A percentile compares a stretch with the other conserved stretches of the same genome.
Evolutionary conservation across 768 basidiomycete genomes (phyloP).

Genomic region (Lentinula boryana): DNA sequence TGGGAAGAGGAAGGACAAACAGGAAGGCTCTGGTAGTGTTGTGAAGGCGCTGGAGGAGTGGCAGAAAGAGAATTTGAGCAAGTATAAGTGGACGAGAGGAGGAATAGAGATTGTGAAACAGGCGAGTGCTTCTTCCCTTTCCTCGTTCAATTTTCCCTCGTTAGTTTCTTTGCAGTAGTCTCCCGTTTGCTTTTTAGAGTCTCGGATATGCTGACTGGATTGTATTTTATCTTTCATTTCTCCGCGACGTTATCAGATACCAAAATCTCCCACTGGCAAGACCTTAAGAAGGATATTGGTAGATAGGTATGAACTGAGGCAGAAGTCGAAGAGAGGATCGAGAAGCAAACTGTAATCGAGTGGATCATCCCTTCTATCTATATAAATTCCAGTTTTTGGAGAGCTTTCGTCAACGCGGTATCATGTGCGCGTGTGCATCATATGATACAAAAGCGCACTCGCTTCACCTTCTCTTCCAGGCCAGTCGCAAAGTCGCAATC

Average conservation of each 20-base stretch:
- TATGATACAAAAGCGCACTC: too few species aligned
- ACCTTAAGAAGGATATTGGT: conserved; percentile 56
- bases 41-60: conserved; percentile 50
- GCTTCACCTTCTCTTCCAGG: too few species aligned
- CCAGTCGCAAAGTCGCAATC: too few species aligned
- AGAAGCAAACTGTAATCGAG: not conserved
- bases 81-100: conserved; percentile 72
- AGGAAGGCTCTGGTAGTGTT: conserved; percentile 30
- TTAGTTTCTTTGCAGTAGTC: not conserved
- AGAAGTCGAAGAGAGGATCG: not conserved
- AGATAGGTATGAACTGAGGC: conserved; percentile 46
- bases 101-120: conserved; percentile 61
- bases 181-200: not conserved
- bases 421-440: too few species aligned
- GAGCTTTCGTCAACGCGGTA: too few species aligned
- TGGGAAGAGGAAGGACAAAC: conserved; percentile 36
- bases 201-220: not conserved
- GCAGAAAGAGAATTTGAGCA: conserved; percentile 59
- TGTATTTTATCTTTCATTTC: not conserved
- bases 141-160: not conserved
- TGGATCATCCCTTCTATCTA: too few species aligned
- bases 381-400: too few species aligned
- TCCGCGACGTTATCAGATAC: conserved; percentile 39
- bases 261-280: conserved; percentile 73
- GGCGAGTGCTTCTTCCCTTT: conserved; percentile 31